Evolutionary conservation across 495 filamentous ascomycete genomes (phyloP), one percentile per base, ranked within the genome.

Genomic region (Annulohypoxylon nitens): DNA sequence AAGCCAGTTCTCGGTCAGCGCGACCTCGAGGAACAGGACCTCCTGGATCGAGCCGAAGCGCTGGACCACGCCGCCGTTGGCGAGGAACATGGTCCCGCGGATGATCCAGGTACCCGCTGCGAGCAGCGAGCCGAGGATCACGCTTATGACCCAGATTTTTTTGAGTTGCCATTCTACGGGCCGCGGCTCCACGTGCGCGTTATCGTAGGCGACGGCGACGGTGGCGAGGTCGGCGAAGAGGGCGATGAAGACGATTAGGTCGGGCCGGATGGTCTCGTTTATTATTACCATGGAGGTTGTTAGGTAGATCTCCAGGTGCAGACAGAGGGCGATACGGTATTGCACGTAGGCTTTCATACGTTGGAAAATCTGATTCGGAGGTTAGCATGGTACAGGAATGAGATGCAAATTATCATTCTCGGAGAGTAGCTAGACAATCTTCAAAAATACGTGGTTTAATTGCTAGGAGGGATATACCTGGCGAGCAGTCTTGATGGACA

Each of bases 341-440:
- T 95, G 90, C 75, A 97, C 93, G 84, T 97, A 97, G 60, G 94
- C 90, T 83, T 97, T 94, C 94, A 97, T 97, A 68, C 94, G 93
- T 80, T 97, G 93, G 87, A 97, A 97, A 76, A 97, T 97, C 81
- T 96, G 25, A 16, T 41, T 12, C 1, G 84, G 80, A 90, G 85
- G 60, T 63, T 48, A 47, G 37, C n/a, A 14, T 37, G 33, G 4
- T 14, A 7, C 5, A 0, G 18, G 0, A 10, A 34, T 20, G 12
- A 34, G 3, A 7, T 37, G 6, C 26, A n/a, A 16, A 1, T 8
- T 34, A 10, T 37, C 33, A 4, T 7, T 26, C 10, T 57, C 33
- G 16, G 8, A n/a, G 25, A 12, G n/a, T 26, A 9, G n/a, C n/a
- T n/a, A 23, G 20, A 1, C 20, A 23, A 14, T n/a, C 10, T 4